Evolutionary conservation across 345 rosid genomes (phyloP), one percentile per base, ranked within the genome.

Genomic region (Melaleuca quinquenervia): DNA sequence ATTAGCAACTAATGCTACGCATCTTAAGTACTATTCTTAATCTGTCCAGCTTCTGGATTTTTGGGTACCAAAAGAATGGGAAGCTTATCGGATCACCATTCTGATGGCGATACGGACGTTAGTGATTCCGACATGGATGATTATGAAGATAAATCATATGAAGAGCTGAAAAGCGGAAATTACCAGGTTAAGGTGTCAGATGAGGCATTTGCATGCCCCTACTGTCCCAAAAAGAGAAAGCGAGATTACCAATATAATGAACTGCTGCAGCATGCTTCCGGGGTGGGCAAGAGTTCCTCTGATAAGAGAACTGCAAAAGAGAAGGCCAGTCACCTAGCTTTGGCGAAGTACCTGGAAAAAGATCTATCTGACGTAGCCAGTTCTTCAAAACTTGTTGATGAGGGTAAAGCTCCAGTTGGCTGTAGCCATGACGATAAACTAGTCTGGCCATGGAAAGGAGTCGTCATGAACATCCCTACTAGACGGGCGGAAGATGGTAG

Each of bases 181-280:
- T 91, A 84, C 85, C 85, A 56, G 85, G 94, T 95, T 54, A 93
- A 91, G 87, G 85, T 88, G 85, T 92, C 98, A 0, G 92, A 93
- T 83, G 90, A 91, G 52, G 89, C 91, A 84, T 96, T 91, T 89
- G 86, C 90, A 56, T 97, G 99, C 70, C 99, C 99, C 4, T 97
- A 88, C 85, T 97, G 98, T 87, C 94, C 95, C 14, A 94, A 92
- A 80, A 96, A 92, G 94, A 90, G 87, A 90, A 94, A 93, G 91
- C 89, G 84, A 64, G 93, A 92, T 86, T 97, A 92, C 88, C 90
- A 88, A 27, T 94, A 94, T 84, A 87, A 84, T 51, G 98, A 96
- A 83, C 93, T 97, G 87, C 95, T 96, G 85, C 99, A 97, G 84
- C 99, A 97, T 93, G 99, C 99, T 86, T 94, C 97, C 60, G 99